These are phyloP conservation scores for Meyerozyma athensensis DNA, from an alignment of 1,139 yeast genomes.

Conservation along the genomic window DNA sequence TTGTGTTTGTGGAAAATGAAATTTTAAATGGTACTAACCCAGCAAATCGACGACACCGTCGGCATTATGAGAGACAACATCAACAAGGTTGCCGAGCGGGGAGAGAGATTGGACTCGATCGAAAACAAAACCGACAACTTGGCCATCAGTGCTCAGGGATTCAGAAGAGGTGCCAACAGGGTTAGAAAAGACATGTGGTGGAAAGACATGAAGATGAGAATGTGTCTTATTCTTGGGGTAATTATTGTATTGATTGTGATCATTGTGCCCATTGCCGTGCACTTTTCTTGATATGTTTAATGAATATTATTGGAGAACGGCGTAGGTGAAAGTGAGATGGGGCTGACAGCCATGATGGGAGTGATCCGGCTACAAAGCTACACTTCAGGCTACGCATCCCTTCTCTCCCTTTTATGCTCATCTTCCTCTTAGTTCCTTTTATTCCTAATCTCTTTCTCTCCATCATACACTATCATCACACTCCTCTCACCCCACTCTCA, in stretches of 20 bases:
- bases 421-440: too few relatives aligned
- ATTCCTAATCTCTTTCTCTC: too few relatives aligned
- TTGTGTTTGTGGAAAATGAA: background rate
- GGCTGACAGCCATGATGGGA: too few relatives aligned
- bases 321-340: background rate
- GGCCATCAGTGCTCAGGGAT: slow-evolving; percentile 91
- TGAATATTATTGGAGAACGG: too few relatives aligned
- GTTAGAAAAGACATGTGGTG: slow-evolving; percentile 99
- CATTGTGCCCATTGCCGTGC: slow-evolving; percentile 91
- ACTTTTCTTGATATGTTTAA: slow-evolving; percentile 45
- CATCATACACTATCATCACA: too few relatives aligned
- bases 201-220: slow-evolving; percentile 95
- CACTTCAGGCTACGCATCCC: too few relatives aligned
- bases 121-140: slow-evolving; percentile 93
- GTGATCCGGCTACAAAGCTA: too few relatives aligned
- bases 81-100: slow-evolving; percentile 91
- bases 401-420: too few relatives aligned
- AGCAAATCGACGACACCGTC: slow-evolving; percentile 95
- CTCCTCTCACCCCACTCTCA: too few relatives aligned
- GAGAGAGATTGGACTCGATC: slow-evolving; percentile 88
- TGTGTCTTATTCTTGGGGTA: slow-evolving; percentile 79
- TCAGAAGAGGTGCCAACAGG: slow-evolving; percentile 94
- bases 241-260: slow-evolving; percentile 81
- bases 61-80: slow-evolving; percentile 98
- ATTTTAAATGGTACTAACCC: slow-evolving; percentile 13